Percentiles rank a stretch among this genome's conserved stretches.
Evolutionary conservation across 139 green algal genomes (phyloP).

Genomic region (Volvox reticuliferus): DNA sequence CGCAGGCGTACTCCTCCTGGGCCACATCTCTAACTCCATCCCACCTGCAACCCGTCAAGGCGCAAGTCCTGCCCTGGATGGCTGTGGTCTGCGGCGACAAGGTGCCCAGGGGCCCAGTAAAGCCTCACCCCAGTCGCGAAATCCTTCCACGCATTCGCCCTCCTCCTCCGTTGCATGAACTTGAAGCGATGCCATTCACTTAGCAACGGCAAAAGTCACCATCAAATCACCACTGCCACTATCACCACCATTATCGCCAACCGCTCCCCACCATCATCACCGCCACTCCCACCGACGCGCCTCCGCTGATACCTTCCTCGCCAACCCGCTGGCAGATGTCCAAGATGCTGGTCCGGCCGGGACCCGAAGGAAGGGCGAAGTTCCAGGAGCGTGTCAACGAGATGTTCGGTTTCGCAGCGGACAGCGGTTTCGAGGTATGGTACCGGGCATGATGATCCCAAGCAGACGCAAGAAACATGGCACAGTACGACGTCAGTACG

Average conservation of each 20-base stretch:
- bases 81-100: constrained; percentile 12
- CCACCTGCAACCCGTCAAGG: neutral
- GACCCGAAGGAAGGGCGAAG: constrained; percentile 24
- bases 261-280: neutral
- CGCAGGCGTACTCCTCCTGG: constrained; percentile 20
- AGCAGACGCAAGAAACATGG: too few species aligned
- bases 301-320: neutral
- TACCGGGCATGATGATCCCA: too few species aligned
- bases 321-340: neutral
- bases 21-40: neutral
- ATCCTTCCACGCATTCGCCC: too few species aligned
- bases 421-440: neutral
- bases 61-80: neutral
- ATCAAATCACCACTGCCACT: too few species aligned
- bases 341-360: constrained; percentile 37
- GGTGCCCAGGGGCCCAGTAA: neutral
- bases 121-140: too few species aligned
- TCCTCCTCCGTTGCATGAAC: too few species aligned
- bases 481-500: too few species aligned
- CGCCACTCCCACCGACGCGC: neutral
- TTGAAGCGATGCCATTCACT: too few species aligned
- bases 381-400: constrained; percentile 24
- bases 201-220: too few species aligned
- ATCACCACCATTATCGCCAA: too few species aligned
- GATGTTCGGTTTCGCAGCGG: constrained; percentile 15